These are phyloP conservation scores for Gremmenia infestans DNA, from an alignment of 2,329 filamentous ascomycete species.

Conservation along the genomic window DNA sequence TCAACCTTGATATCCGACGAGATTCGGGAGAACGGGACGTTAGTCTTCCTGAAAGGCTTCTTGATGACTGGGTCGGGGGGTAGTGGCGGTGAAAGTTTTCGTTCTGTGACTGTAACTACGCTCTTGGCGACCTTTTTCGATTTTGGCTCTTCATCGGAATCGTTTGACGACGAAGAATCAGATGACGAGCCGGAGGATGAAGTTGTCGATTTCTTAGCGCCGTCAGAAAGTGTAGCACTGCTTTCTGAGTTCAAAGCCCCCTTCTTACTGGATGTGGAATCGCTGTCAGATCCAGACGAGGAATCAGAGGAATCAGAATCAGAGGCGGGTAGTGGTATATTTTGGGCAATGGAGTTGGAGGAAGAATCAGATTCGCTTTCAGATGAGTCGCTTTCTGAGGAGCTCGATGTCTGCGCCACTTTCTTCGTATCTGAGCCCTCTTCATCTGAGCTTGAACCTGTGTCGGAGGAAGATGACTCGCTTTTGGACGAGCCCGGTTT, in stretches of 20 bases:
- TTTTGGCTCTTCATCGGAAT: constrained; percentile 17
- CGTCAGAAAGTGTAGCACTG: constrained; percentile 31
- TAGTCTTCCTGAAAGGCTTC: constrained; percentile 43
- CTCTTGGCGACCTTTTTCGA: constrained; percentile 3
- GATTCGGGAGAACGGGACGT: constrained; percentile 73
- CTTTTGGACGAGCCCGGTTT: constrained; percentile 13
- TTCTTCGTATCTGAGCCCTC: constrained; percentile 46
- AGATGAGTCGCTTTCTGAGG: constrained; percentile 26
- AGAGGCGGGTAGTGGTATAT: constrained; percentile 26
- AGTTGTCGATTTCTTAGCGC: constrained; percentile 20
- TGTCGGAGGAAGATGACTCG: constrained; percentile 21
- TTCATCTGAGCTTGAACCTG: constrained; percentile 32
- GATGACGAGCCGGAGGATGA: constrained; percentile 24
- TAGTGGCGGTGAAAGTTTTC: constrained; percentile 31
- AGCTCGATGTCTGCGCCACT: constrained; percentile 33
- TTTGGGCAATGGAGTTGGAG: constrained; percentile 25
- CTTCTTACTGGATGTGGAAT: constrained; percentile 40
- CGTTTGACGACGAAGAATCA: constrained; percentile 21
- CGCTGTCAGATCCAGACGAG: constrained; percentile 37
- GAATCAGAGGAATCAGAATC: constrained; percentile 26
- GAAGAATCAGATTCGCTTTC: constrained; percentile 26
- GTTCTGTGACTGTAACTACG: constrained; percentile 9
- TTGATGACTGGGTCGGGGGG: constrained; percentile 31
- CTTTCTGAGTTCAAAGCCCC: constrained; percentile 24
- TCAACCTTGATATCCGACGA: constrained; percentile 65